These are phyloP conservation scores for Artemisia tridentata DNA, from an alignment of 129 eudicot genomes.

Conservation along the genomic window DNA sequence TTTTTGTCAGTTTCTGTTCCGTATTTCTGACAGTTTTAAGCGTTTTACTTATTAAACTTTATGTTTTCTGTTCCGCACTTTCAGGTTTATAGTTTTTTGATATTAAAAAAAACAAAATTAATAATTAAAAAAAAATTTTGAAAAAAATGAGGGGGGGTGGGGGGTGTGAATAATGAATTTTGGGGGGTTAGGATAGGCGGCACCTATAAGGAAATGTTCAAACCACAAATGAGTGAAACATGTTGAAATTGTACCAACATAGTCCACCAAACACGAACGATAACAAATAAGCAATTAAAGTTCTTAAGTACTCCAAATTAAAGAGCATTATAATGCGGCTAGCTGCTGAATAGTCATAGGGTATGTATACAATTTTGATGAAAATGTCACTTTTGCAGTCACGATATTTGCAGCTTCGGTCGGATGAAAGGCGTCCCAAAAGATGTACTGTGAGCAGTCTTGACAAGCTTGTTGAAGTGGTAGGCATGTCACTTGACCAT, in stretches of 20 bases:
- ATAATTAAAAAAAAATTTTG: too few species aligned
- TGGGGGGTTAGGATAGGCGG: too few species aligned
- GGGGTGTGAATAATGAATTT: too few species aligned
- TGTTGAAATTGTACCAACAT: not conserved
- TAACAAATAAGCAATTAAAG: not conserved
- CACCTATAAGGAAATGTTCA: too few species aligned
- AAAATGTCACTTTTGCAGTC: constrained; percentile 56
- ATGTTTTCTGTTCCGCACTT: too few species aligned
- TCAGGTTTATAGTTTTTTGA: too few species aligned
- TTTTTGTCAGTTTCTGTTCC: too few species aligned
- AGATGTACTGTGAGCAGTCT: constrained; percentile 58
- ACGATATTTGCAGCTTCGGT: constrained; percentile 76
- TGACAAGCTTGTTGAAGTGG: constrained; percentile 74
- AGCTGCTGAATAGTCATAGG: constrained; percentile 75
- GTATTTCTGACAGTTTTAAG: too few species aligned
- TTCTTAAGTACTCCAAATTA: not conserved
- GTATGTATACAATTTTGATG: constrained; percentile 47
- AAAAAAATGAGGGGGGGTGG: too few species aligned
- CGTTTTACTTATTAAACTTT: too few species aligned
- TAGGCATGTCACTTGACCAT: constrained; percentile 87
- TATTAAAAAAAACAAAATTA: too few species aligned
- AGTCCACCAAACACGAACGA: constrained; percentile 11
- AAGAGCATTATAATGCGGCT: constrained; percentile 47
- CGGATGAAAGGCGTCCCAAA: constrained; percentile 99
- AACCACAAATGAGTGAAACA: constrained; percentile 13